Conservation (phyloP, 179 eudicot species). For the Monotropa hypopitys region DNA sequence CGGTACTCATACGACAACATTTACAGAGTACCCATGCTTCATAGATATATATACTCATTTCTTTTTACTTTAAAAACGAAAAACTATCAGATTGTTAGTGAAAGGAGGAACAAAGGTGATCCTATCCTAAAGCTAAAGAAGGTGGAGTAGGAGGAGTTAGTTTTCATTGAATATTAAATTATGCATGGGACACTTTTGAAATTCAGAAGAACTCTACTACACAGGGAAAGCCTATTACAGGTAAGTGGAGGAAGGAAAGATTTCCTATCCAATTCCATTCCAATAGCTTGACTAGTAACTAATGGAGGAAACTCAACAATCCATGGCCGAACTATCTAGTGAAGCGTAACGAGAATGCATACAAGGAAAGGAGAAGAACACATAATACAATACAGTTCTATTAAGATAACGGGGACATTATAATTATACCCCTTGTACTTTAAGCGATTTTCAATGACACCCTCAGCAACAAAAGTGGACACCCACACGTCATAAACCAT, state of each 20-base stretch:
- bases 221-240: neutral
- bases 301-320: neutral
- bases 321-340: neutral
- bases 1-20: too few species aligned
- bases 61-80: neutral
- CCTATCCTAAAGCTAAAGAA: neutral
- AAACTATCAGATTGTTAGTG: neutral
- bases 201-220: neutral
- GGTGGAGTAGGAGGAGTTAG: neutral
- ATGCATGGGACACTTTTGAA: neutral
- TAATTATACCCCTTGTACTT: too few species aligned
- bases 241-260: neutral
- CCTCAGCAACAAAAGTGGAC: too few species aligned
- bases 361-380: neutral
- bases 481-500: too few species aligned
- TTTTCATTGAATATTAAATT: neutral
- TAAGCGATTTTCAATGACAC: too few species aligned
- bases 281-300: constrained; percentile 3
- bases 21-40: too few species aligned
- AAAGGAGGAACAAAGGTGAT: neutral
- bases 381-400: neutral
- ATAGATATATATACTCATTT: neutral
- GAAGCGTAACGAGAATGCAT: neutral
- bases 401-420: too few species aligned
- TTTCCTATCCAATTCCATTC: constrained; percentile 3